phyloP scores from a whole-genome alignment of 2,329 filamentous ascomycete genomes.

The Annulohypoxylon truncatum region DNA sequence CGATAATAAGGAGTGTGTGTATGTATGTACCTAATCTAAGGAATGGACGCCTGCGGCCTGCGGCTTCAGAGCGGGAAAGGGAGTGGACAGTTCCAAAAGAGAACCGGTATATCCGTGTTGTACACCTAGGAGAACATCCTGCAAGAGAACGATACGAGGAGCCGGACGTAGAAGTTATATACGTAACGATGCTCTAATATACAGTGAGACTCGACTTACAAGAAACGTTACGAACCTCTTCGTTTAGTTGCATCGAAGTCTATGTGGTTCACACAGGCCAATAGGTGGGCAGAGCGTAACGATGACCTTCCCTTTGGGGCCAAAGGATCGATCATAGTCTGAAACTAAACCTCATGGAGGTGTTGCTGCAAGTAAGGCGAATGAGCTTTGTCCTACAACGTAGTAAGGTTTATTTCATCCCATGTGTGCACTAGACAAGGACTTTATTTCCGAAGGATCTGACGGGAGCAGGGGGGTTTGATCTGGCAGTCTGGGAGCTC shows the following conservation, averaged over 20 bases:
- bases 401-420: constrained; percentile 33
- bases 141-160: constrained; percentile 25
- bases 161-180: constrained; percentile 36
- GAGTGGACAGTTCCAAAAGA: constrained; percentile 45
- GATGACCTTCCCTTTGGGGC: constrained; percentile 36
- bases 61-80: constrained; percentile 39
- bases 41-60: constrained; percentile 44
- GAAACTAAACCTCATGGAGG: constrained; percentile 35
- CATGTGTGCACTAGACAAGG: constrained; percentile 28
- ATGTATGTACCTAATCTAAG: constrained; percentile 37
- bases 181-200: constrained; percentile 36
- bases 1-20: constrained; percentile 38
- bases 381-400: constrained; percentile 19
- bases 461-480: constrained; percentile 15
- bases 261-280: constrained; percentile 17
- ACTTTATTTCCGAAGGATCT: constrained; percentile 41
- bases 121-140: constrained; percentile 27
- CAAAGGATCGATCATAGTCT: constrained; percentile 29
- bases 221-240: constrained; percentile 41
- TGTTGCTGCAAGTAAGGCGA: constrained; percentile 29
- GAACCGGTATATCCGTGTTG: constrained; percentile 39
- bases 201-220: constrained; percentile 26
- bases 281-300: constrained; percentile 14
- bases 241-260: constrained; percentile 32
- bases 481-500: constrained; percentile 22